Percentiles rank a stretch among this genome's conserved stretches.
These are phyloP conservation scores for Suillus spraguei DNA, from an alignment of 768 basidiomycete genomes.

Conservation along the genomic window DNA sequence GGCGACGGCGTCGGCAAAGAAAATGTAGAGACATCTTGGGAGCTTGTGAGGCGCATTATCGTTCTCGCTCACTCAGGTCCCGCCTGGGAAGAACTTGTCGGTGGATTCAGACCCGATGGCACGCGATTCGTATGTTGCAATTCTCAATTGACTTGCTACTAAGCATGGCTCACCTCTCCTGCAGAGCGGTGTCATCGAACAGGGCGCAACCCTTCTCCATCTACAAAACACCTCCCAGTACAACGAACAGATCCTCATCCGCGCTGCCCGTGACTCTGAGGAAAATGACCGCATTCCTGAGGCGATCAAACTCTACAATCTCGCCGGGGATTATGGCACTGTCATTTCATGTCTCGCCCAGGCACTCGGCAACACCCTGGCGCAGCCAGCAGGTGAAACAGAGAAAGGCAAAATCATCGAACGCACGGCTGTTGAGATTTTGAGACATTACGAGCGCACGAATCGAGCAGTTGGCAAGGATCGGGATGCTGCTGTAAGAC, in stretches of 20 bases:
- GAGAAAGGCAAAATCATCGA: slow-evolving; percentile 72
- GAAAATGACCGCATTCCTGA: slow-evolving; percentile 85
- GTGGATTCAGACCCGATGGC: slow-evolving; percentile 89
- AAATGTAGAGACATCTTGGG: slow-evolving; percentile 82
- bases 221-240: slow-evolving; percentile 68
- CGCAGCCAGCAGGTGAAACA: slow-evolving; percentile 52
- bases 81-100: slow-evolving; percentile 92
- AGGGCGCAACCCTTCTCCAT: slow-evolving; percentile 74
- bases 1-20: slow-evolving; percentile 73
- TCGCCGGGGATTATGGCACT: slow-evolving; percentile 87
- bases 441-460: slow-evolving; percentile 78
- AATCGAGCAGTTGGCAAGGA: slow-evolving; percentile 74
- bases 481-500: slow-evolving; percentile 69
- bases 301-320: slow-evolving; percentile 94
- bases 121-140: slow-evolving; percentile 73
- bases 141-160: not conserved
- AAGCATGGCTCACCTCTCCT: slow-evolving; percentile 8
- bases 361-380: slow-evolving; percentile 82
- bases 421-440: slow-evolving; percentile 74
- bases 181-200: slow-evolving; percentile 88
- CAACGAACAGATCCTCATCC: slow-evolving; percentile 80
- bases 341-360: slow-evolving; percentile 88
- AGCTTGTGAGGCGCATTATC: slow-evolving; percentile 76
- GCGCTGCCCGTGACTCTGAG: slow-evolving; percentile 80
- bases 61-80: slow-evolving; percentile 77